These are phyloP conservation scores for Eremochloa ophiuroides DNA, from an alignment of 176 grass and related monocot species.

Conservation along the genomic window DNA sequence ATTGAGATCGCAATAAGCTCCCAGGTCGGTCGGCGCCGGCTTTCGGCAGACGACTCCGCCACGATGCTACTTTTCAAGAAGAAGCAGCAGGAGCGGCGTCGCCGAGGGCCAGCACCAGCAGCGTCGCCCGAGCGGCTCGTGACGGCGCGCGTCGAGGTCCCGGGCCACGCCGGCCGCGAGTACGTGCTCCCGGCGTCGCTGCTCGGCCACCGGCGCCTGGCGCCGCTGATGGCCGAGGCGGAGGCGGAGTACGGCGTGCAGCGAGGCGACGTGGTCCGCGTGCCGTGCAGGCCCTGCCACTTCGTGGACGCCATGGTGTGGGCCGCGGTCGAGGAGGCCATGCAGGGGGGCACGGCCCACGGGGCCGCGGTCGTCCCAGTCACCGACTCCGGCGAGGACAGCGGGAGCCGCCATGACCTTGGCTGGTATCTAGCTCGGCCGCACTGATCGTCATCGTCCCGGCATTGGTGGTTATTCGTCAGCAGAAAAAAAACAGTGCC, in stretches of 20 bases:
- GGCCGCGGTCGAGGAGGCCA: neutral
- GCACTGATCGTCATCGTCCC: neutral
- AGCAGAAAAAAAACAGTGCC: neutral
- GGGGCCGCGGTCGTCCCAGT: neutral
- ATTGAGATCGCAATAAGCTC: neutral
- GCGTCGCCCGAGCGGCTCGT: neutral
- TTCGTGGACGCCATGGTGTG: neutral
- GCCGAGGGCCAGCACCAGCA: neutral
- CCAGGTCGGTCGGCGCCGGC: neutral
- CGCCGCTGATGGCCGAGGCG: neutral
- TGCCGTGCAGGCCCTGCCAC: neutral
- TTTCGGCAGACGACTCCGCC: neutral
- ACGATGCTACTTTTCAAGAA: neutral
- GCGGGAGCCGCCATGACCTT: neutral
- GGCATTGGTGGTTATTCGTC: too few relatives aligned
- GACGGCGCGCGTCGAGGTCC: neutral
- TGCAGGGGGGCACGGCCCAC: neutral
- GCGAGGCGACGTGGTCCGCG: neutral
- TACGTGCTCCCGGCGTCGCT: conserved; percentile 9
- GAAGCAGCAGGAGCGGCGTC: neutral
- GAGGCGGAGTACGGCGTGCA: neutral
- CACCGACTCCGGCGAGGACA: neutral
- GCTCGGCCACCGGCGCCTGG: neutral
- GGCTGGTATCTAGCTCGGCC: neutral
- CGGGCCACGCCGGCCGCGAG: neutral